Evolutionary conservation across 2,329 filamentous ascomycete genomes (phyloP).

Genomic region (Claviceps sp.): DNA sequence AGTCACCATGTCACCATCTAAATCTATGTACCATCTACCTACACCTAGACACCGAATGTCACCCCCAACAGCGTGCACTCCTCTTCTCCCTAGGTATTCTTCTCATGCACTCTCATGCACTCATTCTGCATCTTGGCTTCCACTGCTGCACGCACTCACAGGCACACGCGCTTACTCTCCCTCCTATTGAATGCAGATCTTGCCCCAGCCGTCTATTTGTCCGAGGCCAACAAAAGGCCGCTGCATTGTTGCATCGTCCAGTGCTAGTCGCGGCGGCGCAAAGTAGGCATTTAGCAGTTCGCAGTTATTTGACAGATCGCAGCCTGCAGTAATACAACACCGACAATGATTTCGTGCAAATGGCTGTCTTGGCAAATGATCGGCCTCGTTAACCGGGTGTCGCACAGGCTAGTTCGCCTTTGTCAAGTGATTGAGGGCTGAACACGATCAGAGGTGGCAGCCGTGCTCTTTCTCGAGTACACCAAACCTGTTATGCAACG

Average conservation of each 20-base stretch:
- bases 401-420: not conserved
- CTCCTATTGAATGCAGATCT: not conserved
- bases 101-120: not conserved
- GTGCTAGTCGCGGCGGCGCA: not conserved
- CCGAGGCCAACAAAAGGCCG: not conserved
- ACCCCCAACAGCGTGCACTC: too few species aligned
- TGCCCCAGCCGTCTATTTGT: not conserved
- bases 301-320: not conserved
- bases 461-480: not conserved
- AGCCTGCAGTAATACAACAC: not conserved
- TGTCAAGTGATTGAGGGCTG: not conserved
- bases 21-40: too few species aligned
- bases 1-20: constrained; percentile 3
- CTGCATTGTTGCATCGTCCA: not conserved
- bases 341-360: not conserved
- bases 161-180: not conserved
- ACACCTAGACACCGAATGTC: too few species aligned
- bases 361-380: not conserved
- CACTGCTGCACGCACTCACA: not conserved
- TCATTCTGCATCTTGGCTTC: not conserved
- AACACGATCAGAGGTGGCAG: not conserved
- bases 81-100: not conserved
- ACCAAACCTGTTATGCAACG: not conserved
- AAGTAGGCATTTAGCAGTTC: too few species aligned
- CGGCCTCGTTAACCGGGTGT: not conserved